A percentile compares a stretch with the other conserved stretches of the same genome.
Conservation (phyloP, 2,329 filamentous ascomycete genomes). For the Ascocoryne sarcoides region DNA sequence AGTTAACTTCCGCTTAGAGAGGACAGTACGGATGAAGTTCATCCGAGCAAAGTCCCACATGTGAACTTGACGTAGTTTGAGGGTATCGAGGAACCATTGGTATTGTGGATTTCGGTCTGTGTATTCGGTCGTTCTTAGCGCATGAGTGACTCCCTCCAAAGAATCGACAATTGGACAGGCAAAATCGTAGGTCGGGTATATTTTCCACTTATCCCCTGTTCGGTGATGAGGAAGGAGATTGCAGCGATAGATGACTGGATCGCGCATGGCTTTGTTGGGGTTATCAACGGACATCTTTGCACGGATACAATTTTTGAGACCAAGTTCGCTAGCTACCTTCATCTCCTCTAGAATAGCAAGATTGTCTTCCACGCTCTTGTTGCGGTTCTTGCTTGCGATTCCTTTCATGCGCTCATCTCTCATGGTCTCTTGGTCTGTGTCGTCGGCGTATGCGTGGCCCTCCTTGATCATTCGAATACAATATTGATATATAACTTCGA, state of each 20-base stretch:
- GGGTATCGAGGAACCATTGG: slow-evolving; percentile 72
- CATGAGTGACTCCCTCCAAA: slow-evolving; percentile 75
- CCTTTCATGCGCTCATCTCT: slow-evolving; percentile 75
- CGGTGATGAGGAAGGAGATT: slow-evolving; percentile 82
- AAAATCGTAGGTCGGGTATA: slow-evolving; percentile 83
- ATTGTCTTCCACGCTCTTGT: slow-evolving; percentile 73
- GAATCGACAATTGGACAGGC: slow-evolving; percentile 76
- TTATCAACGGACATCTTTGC: slow-evolving; percentile 89
- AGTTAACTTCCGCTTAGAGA: slow-evolving; percentile 80
- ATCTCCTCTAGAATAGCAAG: slow-evolving; percentile 85
- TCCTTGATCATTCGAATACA: slow-evolving; percentile 76
- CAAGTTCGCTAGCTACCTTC: slow-evolving; percentile 75
- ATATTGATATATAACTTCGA: slow-evolving; percentile 82
- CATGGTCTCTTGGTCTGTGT: slow-evolving; percentile 87
- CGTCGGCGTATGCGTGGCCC: slow-evolving; percentile 87
- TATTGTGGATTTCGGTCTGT: slow-evolving; percentile 81
- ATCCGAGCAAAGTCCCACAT: slow-evolving; percentile 81
- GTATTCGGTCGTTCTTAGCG: slow-evolving; percentile 77
- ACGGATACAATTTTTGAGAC: slow-evolving; percentile 80
- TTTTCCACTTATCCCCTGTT: slow-evolving; percentile 72
- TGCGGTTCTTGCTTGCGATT: slow-evolving; percentile 71
- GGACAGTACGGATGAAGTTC: slow-evolving; percentile 74
- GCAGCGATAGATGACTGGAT: slow-evolving; percentile 96
- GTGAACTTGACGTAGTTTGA: slow-evolving; percentile 67
- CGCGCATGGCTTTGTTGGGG: slow-evolving; percentile 90